These are phyloP conservation scores for Dryadomyces sulphureus DNA, from an alignment of 2,329 filamentous ascomycete species.

Conservation along the genomic window DNA sequence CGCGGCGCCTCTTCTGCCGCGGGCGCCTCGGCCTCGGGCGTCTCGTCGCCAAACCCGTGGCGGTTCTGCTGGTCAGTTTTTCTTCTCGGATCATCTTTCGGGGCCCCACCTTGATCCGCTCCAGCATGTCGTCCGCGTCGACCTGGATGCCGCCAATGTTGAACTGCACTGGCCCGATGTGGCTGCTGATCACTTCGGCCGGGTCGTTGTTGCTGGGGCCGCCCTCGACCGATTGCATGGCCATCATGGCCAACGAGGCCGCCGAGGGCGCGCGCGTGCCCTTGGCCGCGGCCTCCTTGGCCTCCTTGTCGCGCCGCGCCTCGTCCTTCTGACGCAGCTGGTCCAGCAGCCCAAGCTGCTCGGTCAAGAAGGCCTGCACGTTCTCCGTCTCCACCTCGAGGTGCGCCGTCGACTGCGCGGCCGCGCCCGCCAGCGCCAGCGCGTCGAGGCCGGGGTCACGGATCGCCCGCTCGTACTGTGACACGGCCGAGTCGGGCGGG, in stretches of 20 bases:
- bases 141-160: constrained; percentile 97
- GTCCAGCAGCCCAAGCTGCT: constrained; percentile 66
- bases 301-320: constrained; percentile 23
- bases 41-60: constrained; percentile 28
- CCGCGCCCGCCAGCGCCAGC: constrained; percentile 29
- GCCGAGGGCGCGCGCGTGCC: background rate
- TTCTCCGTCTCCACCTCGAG: constrained; percentile 55
- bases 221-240: constrained; percentile 18
- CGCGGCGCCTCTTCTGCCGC: constrained; percentile 1
- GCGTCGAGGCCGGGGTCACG: constrained; percentile 56
- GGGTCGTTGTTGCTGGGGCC: constrained; percentile 16
- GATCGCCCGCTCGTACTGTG: constrained; percentile 66
- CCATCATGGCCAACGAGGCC: background rate
- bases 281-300: constrained; percentile 20
- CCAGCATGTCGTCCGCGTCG: constrained; percentile 85
- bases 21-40: background rate
- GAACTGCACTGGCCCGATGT: constrained; percentile 90
- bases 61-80: constrained; percentile 31
- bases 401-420: background rate
- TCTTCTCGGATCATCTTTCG: background rate
- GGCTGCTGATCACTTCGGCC: constrained; percentile 44
- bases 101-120: constrained; percentile 58
- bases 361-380: constrained; percentile 61
- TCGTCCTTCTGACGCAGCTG: constrained; percentile 32
- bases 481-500: constrained; percentile 44